Evolutionary conservation across 1,139 yeast genomes (phyloP), one percentile per base, ranked within the genome.

Genomic region (Taphrina populina): DNA sequence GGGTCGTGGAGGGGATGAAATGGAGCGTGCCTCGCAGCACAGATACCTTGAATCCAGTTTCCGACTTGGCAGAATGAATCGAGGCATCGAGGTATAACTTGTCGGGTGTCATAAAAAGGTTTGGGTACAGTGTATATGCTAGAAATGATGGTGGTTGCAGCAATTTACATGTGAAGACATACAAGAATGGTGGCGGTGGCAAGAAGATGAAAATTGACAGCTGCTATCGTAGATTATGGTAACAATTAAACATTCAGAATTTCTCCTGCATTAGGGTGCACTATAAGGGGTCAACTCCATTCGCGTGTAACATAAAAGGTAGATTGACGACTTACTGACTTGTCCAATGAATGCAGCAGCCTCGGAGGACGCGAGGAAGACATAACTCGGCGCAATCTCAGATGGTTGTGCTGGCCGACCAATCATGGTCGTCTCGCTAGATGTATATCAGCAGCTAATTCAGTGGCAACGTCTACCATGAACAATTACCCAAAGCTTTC

Each of bases 331-430:
- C 43, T 37, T 8, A 37, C 43, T 21, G 29, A 49, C 54, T 24
- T 49, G 54, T 2, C 54, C 54, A 2, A 32, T 30, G 24, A 49
- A 49, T 37, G 29, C 37, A 21, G 46, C 19, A n/a, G 46, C 54
- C 43, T 55, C 58, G 1, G 58, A 34, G 27, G 43, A 26, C 6
- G 59, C 59, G 19, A 56, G 23, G 40, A 56, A 56, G 33, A 56
- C 56, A 37, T 43, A 56, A 6, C 52, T 30, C n/a, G 59, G 56
- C 6, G 57, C 59, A n/a, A 56, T 39, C 40, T 56, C 59, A n/a
- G 47, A 35, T n/a, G 59, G 59, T 41, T 56, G 59, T 3, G 49
- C 56, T 24, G 52, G 46, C 7, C 59, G 33, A 5, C 59, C 59
- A 11, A 52, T 29, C 29, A 27, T 19, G 21, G 56, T 43, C 13